Base-by-base conservation (phyloP, 2,329 filamentous ascomycete species). In the Sphaerostilbella broomeana region DNA sequence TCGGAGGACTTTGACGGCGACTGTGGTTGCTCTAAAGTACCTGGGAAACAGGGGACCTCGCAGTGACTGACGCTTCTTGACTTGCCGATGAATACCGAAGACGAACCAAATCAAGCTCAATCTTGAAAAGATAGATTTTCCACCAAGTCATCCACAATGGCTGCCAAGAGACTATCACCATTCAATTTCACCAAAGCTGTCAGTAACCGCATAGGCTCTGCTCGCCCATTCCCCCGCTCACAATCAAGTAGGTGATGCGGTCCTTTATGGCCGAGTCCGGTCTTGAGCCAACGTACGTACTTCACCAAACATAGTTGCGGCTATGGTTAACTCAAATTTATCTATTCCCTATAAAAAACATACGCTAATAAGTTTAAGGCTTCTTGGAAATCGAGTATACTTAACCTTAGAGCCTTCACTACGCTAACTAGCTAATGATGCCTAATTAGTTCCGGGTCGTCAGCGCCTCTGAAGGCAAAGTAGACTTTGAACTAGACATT, bases 211-310 rank as follows among this genome's bases (percentile, higher is more conserved):
- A 24, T 8, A 21, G 10, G 9, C 17, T 16, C 16, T 15, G n/a
- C 27, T 11, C 10, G 16, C 22, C 40, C 17, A 17, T n/a, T 34
- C n/a, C n/a, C n/a, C n/a, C n/a, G 13, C 30, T 22, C 28, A 25
- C n/a, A 17, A 20, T 42, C 8, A 54, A 18, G 3, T 3, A 92
- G 86, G 86, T 94, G 32, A 75, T 87, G 69, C 83, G 84, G 59
- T 89, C 86, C 2, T 95, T 95, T 62, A 78, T 85, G 67, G 75
- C 77, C 49, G 84, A 86, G 48, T 95, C 88, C 5, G 89, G 89
- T 6, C 67, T 97, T 15, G 90, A 95, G 61, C 87, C 87, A 59
- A 84, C 85, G 89, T 94, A 57, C n/a, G 38, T 30, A 21, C 10
- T 25, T 25, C 22, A 25, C 7, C 22, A 25, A 12, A 7, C 7